phyloP scores from a whole-genome alignment of 164 flowering plant species.

The Nelumbo lutea region DNA sequence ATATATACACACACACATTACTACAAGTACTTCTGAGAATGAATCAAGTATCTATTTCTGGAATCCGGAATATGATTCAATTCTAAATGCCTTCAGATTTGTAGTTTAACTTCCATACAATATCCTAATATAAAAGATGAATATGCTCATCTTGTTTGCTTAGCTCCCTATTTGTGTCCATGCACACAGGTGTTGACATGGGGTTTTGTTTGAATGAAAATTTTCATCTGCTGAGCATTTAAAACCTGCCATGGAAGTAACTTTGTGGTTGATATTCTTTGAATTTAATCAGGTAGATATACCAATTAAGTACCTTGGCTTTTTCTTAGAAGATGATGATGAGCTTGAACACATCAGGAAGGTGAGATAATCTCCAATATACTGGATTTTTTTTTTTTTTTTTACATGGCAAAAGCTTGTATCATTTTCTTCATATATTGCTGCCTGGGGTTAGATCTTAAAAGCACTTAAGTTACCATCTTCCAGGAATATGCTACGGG shows the following conservation, averaged over 20 bases:
- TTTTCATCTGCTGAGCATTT: background rate
- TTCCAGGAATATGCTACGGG: conserved; percentile 83
- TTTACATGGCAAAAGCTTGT: background rate
- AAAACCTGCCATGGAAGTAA: background rate
- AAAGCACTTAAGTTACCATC: background rate
- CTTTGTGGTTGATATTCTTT: conserved; percentile 5
- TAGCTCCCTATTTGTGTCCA: background rate
- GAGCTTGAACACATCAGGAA: conserved; percentile 74
- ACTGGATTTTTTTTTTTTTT: background rate
- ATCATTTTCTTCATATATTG: background rate
- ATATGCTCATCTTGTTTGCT: background rate
- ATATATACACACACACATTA: too few species aligned
- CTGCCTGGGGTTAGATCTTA: background rate
- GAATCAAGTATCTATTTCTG: background rate
- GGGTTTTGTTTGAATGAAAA: background rate
- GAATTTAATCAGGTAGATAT: conserved; percentile 67
- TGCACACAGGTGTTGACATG: background rate
- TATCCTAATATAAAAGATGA: background rate
- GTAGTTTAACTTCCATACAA: background rate
- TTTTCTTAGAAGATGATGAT: conserved; percentile 91
- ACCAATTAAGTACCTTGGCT: conserved; percentile 76
- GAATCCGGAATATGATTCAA: background rate
- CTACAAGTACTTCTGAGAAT: background rate
- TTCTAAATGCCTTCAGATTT: background rate
- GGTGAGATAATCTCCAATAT: conserved; percentile 33